phyloP scores from a whole-genome alignment of 352 stramenopile species.

The Globisporangium viniferum region DNA sequence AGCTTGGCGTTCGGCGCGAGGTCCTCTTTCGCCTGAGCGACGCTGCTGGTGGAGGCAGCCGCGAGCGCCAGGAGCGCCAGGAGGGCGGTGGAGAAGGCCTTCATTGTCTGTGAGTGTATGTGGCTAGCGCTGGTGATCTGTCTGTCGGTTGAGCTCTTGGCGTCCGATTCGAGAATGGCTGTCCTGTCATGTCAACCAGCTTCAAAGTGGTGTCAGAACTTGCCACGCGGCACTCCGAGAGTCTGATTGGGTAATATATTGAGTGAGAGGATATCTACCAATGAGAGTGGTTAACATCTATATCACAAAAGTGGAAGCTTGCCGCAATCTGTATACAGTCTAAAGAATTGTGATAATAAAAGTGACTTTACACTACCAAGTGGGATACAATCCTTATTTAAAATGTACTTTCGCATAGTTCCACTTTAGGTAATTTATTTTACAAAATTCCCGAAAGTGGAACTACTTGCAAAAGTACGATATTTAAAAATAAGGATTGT shows the following conservation, averaged over 20 bases:
- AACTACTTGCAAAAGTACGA: too few species aligned
- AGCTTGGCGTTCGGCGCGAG: conserved; percentile 62
- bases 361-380: too few species aligned
- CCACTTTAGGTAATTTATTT: too few species aligned
- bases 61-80: conserved; percentile 31
- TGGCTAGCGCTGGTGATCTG: not conserved
- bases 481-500: too few species aligned
- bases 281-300: not conserved
- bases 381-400: too few species aligned
- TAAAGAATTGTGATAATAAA: too few species aligned
- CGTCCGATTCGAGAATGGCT: conserved; percentile 9
- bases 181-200: conserved; percentile 4
- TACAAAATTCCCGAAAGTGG: too few species aligned
- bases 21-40: conserved; percentile 63
- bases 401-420: too few species aligned
- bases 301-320: not conserved
- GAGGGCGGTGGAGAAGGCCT: conserved; percentile 26
- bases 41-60: conserved; percentile 15
- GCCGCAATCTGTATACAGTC: not conserved
- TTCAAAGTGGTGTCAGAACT: conserved; percentile 19
- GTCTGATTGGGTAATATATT: conserved; percentile 45
- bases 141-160: conserved; percentile 8
- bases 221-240: conserved; percentile 17
- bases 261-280: conserved; percentile 12
- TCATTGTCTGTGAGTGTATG: conserved; percentile 31